These are phyloP conservation scores for Saccharomycopsis phalli DNA, from an alignment of 1,139 yeast species.

Conservation along the genomic window DNA sequence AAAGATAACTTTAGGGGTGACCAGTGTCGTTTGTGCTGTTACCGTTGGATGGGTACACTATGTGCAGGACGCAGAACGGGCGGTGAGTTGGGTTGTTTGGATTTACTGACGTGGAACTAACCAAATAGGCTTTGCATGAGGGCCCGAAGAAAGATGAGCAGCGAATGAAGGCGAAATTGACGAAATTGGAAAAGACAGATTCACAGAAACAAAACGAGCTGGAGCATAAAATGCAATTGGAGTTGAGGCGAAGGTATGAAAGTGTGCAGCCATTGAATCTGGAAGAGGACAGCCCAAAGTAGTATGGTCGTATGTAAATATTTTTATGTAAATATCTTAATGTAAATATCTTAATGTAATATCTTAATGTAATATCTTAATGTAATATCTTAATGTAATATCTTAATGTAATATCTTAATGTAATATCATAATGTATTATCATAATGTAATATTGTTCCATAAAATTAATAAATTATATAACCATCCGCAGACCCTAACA, in stretches of 20 bases:
- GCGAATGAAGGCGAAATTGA: conserved; percentile 40
- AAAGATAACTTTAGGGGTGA: conserved; percentile 54
- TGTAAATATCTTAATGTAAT: too few species aligned
- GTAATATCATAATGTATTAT: too few species aligned
- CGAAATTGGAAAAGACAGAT: conserved; percentile 25
- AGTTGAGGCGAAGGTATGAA: conserved; percentile 54
- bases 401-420: too few species aligned
- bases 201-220: conserved; percentile 48
- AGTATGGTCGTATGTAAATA: too few species aligned
- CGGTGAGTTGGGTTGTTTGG: conserved; percentile 22
- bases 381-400: too few species aligned
- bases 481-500: conserved; percentile 12
- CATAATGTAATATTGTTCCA: too few species aligned
- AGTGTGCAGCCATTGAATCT: conserved; percentile 51
- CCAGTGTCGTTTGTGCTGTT: conserved; percentile 47
- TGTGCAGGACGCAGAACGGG: conserved; percentile 59
- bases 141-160: conserved; percentile 77
- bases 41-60: conserved; percentile 61
- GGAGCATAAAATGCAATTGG: conserved; percentile 71
- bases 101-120: background rate
- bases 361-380: too few species aligned
- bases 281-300: background rate
- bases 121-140: conserved; percentile 48
- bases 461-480: too few species aligned
- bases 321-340: too few species aligned